Evolutionary conservation across 2,329 filamentous ascomycete genomes (phyloP).

Genomic region (Beauveria sp.): DNA sequence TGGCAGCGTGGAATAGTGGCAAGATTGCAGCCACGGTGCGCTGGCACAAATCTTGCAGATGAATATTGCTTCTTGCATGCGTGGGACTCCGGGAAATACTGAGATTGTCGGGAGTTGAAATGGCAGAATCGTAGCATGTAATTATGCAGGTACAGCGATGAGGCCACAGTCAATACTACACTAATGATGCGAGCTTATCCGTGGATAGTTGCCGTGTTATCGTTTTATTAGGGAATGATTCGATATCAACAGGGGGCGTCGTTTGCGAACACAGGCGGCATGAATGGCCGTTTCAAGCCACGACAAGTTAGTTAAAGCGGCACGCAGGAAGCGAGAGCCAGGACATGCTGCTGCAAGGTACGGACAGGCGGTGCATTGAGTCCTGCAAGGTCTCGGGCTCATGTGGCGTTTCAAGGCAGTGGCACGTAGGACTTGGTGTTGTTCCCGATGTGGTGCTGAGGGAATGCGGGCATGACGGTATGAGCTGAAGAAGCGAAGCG

Average conservation of each 20-base stretch:
- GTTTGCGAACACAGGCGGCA: background rate
- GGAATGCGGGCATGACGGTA: background rate
- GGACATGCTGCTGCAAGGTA: background rate
- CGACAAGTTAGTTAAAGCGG: background rate
- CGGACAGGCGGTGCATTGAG: background rate
- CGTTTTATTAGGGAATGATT: background rate
- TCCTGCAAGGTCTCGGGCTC: background rate
- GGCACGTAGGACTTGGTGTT: background rate
- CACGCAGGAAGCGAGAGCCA: background rate
- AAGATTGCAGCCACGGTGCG: background rate
- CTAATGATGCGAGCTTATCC: background rate
- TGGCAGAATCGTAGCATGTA: background rate
- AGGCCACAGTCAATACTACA: background rate
- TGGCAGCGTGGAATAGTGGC: background rate
- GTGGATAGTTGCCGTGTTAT: background rate
- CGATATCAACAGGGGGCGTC: background rate
- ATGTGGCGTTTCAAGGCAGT: slow-evolving; percentile 3
- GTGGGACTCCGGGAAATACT: background rate
- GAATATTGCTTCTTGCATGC: background rate
- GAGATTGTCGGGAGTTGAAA: background rate
- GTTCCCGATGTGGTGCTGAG: background rate
- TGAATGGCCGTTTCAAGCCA: slow-evolving; percentile 1
- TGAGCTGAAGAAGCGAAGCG: background rate
- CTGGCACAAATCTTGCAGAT: background rate
- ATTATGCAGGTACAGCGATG: background rate